Conservation (phyloP, 1,284 basidiomycete genomes). For the Cronartium ribicola region DNA sequence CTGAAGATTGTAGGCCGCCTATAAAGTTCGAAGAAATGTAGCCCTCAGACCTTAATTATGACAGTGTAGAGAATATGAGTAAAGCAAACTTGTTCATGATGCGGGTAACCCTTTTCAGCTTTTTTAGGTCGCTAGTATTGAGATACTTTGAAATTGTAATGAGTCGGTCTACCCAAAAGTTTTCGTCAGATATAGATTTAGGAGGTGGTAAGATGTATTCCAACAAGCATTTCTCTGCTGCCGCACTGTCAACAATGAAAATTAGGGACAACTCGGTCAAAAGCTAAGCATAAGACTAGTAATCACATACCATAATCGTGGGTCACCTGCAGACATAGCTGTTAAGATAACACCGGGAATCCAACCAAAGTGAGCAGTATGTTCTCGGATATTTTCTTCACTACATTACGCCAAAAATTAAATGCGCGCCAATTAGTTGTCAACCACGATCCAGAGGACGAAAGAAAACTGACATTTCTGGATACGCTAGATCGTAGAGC, state of each 20-base stretch:
- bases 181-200: conserved; percentile 12
- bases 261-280: conserved; percentile 48
- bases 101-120: conserved; percentile 25
- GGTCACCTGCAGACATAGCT: conserved; percentile 47
- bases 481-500: conserved; percentile 74
- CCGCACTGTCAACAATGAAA: conserved; percentile 54
- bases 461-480: conserved; percentile 69
- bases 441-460: not conserved
- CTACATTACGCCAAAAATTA: conserved; percentile 54
- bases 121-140: conserved; percentile 12
- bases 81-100: conserved; percentile 51
- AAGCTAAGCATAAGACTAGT: conserved; percentile 56
- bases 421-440: not conserved
- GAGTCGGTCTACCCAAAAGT: conserved; percentile 26
- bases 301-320: conserved; percentile 39
- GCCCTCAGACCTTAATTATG: conserved; percentile 54
- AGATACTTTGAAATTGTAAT: conserved; percentile 24
- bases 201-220: conserved; percentile 79
- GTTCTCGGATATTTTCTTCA: conserved; percentile 70
- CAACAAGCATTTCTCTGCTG: conserved; percentile 64
- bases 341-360: conserved; percentile 73
- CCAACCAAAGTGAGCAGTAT: conserved; percentile 82
- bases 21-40: conserved; percentile 16
- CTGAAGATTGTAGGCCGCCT: conserved; percentile 65
- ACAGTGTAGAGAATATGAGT: conserved; percentile 55